Evolutionary conservation across 108 stramenopile genomes (phyloP).

Genomic region (Cyclotella sp.): DNA sequence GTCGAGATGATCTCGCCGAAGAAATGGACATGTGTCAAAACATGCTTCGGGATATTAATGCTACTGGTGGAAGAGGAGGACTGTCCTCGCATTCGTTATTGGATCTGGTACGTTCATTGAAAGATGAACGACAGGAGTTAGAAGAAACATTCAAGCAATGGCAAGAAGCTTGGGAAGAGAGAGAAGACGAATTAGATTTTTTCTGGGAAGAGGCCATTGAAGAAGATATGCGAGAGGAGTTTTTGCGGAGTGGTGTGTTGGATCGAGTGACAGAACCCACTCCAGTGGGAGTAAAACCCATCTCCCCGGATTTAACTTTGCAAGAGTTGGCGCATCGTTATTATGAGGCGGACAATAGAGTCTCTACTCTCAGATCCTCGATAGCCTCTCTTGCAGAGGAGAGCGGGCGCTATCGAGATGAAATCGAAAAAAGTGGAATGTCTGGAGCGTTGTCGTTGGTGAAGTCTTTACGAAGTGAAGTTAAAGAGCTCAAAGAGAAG

Average conservation of each 20-base stretch:
- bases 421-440: constrained; percentile 75
- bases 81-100: constrained; percentile 66
- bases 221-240: constrained; percentile 33
- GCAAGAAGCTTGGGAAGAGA: constrained; percentile 55
- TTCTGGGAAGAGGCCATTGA: constrained; percentile 54
- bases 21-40: constrained; percentile 79
- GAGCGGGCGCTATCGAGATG: constrained; percentile 55
- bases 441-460: constrained; percentile 67
- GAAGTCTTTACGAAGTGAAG: constrained; percentile 63
- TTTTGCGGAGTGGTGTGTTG: constrained; percentile 23
- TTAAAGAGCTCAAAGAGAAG: constrained; percentile 70
- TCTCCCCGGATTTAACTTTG: not conserved
- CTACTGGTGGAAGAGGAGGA: constrained; percentile 50
- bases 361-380: constrained; percentile 63
- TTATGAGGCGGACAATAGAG: constrained; percentile 39
- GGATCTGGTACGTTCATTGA: constrained; percentile 71
- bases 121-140: constrained; percentile 54
- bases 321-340: constrained; percentile 27
- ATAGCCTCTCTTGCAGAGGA: constrained; percentile 84
- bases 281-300: not conserved
- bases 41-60: constrained; percentile 49
- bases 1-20: constrained; percentile 76
- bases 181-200: constrained; percentile 68
- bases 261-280: constrained; percentile 17
- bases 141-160: constrained; percentile 41